A percentile compares a stretch with the other conserved stretches of the same genome.
These are phyloP conservation scores for Knoxdaviesia capensis DNA, from an alignment of 2,329 filamentous ascomycete genomes.

Conservation along the genomic window DNA sequence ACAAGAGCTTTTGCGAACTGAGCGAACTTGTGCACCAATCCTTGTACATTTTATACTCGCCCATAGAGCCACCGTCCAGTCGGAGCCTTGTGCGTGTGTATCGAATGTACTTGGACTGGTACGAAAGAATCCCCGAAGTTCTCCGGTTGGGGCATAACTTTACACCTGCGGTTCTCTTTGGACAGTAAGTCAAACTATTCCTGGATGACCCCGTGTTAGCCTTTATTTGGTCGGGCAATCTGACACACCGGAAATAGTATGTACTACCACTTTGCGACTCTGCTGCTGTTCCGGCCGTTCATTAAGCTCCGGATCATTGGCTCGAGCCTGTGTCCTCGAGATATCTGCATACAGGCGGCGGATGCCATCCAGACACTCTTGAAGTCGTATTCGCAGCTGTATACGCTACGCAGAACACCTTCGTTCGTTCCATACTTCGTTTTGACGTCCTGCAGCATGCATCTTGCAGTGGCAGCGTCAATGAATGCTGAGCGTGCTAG, in stretches of 20 bases:
- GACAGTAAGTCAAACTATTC: slow-evolving; percentile 37
- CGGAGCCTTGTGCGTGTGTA: slow-evolving; percentile 43
- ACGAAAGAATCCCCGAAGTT: slow-evolving; percentile 42
- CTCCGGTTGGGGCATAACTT: slow-evolving; percentile 47
- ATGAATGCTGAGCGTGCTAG: too few relatives aligned
- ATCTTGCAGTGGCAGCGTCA: slow-evolving; percentile 30
- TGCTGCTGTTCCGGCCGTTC: slow-evolving; percentile 54
- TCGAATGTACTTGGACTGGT: slow-evolving; percentile 51
- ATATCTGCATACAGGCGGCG: slow-evolving; percentile 43
- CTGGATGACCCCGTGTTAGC: slow-evolving; percentile 1
- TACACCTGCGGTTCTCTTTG: slow-evolving; percentile 51
- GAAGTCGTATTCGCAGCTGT: slow-evolving; percentile 35
- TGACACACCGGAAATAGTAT: slow-evolving; percentile 23
- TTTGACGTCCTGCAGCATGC: slow-evolving; percentile 40
- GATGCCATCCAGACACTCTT: slow-evolving; percentile 36
- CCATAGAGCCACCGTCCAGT: slow-evolving; percentile 42
- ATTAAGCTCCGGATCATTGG: slow-evolving; percentile 44
- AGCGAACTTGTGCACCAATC: slow-evolving; percentile 56
- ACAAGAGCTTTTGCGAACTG: slow-evolving; percentile 49
- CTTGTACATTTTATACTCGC: slow-evolving; percentile 52
- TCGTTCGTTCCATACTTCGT: slow-evolving; percentile 43
- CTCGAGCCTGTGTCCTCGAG: slow-evolving; percentile 40
- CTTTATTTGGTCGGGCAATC: not conserved
- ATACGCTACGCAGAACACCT: slow-evolving; percentile 35
- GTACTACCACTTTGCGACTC: slow-evolving; percentile 51